Evolutionary conservation across 1,139 yeast genomes (phyloP).

Genomic region (Hansenula sp.): DNA sequence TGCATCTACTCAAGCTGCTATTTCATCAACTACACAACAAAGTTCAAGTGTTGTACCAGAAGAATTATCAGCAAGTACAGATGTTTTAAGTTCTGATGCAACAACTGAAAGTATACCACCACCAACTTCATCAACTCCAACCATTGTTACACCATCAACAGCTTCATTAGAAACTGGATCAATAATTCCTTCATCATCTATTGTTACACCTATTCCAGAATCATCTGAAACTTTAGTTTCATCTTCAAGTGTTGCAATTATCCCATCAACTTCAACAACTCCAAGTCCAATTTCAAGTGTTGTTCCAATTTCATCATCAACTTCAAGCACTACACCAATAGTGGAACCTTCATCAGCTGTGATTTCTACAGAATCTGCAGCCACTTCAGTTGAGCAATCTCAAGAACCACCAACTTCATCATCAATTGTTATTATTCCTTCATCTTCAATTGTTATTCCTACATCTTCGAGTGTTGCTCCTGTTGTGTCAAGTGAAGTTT

Average conservation of each 20-base stretch:
- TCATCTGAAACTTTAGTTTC: not conserved
- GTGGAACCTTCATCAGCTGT: not conserved
- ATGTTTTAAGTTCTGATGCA: too few relatives aligned
- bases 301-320: constrained; percentile 3
- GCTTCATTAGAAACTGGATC: not conserved
- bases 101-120: not conserved
- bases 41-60: too few relatives aligned
- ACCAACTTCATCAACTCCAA: not conserved
- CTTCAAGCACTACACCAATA: constrained; percentile 2
- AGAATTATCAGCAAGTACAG: too few relatives aligned
- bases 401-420: not conserved
- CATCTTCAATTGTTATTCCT: constrained; percentile 1
- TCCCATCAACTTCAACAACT: too few relatives aligned
- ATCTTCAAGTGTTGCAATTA: not conserved
- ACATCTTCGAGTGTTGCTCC: not conserved
- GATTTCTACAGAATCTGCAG: not conserved
- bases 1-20: not conserved
- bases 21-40: not conserved
- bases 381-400: constrained; percentile 1
- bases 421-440: constrained; percentile 1
- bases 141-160: not conserved
- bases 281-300: constrained; percentile 1
- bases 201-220: not conserved
- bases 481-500: not conserved
- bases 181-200: constrained; percentile 1